A percentile compares a stretch with the other conserved stretches of the same genome.
phyloP scores from a whole-genome alignment of 306 rosid genomes.

The Vigna angularis region DNA sequence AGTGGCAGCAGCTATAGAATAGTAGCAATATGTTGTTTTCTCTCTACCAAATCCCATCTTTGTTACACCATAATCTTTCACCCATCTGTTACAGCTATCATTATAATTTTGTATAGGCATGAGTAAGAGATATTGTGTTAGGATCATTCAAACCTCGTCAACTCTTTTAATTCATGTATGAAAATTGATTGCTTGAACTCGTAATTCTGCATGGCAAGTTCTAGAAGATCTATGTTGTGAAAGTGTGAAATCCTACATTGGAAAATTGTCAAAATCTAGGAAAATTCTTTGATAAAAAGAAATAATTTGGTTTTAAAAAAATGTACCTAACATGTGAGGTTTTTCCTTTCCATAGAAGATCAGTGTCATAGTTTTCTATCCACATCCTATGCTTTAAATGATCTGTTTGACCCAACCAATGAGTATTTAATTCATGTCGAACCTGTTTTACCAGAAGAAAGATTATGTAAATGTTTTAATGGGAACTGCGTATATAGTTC shows the following conservation, averaged over 20 bases:
- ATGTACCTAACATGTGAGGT: too few relatives aligned
- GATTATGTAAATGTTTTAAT: too few relatives aligned
- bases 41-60: constrained; percentile 60
- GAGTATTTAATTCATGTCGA: constrained; percentile 49
- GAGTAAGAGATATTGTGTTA: neutral
- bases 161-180: constrained; percentile 51
- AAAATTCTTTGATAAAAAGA: too few relatives aligned
- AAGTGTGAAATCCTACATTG: constrained; percentile 36
- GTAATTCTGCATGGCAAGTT: constrained; percentile 48
- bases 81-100: constrained; percentile 47
- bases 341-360: constrained; percentile 15
- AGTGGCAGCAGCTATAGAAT: constrained; percentile 44
- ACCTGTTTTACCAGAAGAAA: constrained; percentile 37
- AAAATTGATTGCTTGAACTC: constrained; percentile 46
- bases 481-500: too few relatives aligned
- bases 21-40: constrained; percentile 56
- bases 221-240: constrained; percentile 30
- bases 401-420: constrained; percentile 59
- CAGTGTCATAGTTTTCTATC: constrained; percentile 49
- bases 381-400: constrained; percentile 59
- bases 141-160: constrained; percentile 38
- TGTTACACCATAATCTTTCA: constrained; percentile 40
- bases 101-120: too few relatives aligned
- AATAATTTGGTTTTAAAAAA: too few relatives aligned
- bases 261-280: too few relatives aligned